Percentiles rank a stretch among this genome's conserved stretches.
Conservation (phyloP, 768 basidiomycete species). For the Glaciozyma antarctica region DNA sequence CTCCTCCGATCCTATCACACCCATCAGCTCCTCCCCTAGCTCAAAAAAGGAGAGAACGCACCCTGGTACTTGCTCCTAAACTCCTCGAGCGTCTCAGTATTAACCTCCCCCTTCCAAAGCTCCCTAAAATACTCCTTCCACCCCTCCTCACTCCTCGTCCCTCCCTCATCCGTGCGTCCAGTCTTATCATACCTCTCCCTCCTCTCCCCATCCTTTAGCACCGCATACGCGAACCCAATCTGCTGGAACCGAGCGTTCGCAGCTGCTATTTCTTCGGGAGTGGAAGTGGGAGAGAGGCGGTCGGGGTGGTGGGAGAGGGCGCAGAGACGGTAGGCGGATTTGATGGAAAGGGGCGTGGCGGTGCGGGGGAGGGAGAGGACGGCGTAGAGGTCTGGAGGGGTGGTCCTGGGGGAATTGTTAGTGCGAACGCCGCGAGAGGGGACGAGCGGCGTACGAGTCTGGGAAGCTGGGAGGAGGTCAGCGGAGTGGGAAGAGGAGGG, state of each 20-base stretch:
- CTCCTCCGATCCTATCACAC: conserved; percentile 51
- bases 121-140: conserved; percentile 84
- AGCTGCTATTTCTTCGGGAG: not conserved
- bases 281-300: conserved; percentile 44
- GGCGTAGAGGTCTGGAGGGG: conserved; percentile 21
- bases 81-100: conserved; percentile 60
- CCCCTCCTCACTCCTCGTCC: conserved; percentile 58
- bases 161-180: conserved; percentile 68
- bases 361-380: conserved; percentile 11
- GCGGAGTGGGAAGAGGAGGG: too few species aligned
- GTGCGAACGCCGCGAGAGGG: too few species aligned
- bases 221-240: conserved; percentile 84
- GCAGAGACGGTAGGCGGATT: conserved; percentile 61
- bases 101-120: conserved; percentile 34
- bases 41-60: conserved; percentile 35
- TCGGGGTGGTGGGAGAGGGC: conserved; percentile 83
- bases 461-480: too few species aligned
- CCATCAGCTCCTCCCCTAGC: not conserved
- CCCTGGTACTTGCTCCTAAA: conserved; percentile 94
- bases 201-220: conserved; percentile 68
- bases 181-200: conserved; percentile 72
- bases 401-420: too few species aligned
- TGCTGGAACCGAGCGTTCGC: conserved; percentile 1
- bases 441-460: too few species aligned
- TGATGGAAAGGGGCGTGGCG: conserved; percentile 18